These are phyloP conservation scores for Aspergillus ellipticus DNA, from an alignment of 495 filamentous ascomycete species.

Conservation along the genomic window DNA sequence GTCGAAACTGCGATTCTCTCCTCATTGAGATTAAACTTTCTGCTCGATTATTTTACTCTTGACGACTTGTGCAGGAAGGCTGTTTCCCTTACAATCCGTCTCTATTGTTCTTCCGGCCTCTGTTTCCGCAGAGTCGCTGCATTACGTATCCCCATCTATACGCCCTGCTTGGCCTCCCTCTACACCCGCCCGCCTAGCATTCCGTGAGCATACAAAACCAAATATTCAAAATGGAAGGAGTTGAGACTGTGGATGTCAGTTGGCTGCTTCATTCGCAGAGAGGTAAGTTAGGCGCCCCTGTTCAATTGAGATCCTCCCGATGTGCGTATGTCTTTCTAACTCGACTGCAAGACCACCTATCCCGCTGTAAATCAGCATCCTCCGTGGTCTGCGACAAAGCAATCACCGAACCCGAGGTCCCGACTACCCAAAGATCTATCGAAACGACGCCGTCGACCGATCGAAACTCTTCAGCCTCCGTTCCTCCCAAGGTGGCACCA, in stretches of 20 bases:
- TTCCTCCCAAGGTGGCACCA: slow-evolving; percentile 13
- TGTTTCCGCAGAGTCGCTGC: not conserved
- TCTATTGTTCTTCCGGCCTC: not conserved
- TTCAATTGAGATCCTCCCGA: not conserved
- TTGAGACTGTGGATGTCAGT: slow-evolving; percentile 65
- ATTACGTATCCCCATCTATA: not conserved
- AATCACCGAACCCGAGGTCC: slow-evolving; percentile 17
- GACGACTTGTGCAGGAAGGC: not conserved
- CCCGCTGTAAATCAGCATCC: slow-evolving; percentile 38
- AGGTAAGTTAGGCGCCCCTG: slow-evolving; percentile 43
- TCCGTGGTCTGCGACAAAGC: slow-evolving; percentile 29
- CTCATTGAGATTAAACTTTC: not conserved
- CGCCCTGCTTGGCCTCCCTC: not conserved
- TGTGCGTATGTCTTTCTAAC: slow-evolving; percentile 2
- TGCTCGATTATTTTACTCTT: not conserved
- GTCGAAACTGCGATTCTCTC: not conserved
- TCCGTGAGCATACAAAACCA: not conserved
- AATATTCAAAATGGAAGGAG: slow-evolving; percentile 49
- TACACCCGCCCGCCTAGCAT: not conserved
- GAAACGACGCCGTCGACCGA: slow-evolving; percentile 16
- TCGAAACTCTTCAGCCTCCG: slow-evolving; percentile 19
- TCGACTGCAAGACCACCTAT: slow-evolving; percentile 29
- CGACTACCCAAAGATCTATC: slow-evolving; percentile 17
- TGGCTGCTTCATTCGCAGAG: slow-evolving; percentile 66
- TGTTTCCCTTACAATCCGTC: not conserved